Evolutionary conservation across 352 stramenopile species (phyloP), one percentile per base, ranked within the genome.

Genomic region (Pythium scleroteichum): DNA sequence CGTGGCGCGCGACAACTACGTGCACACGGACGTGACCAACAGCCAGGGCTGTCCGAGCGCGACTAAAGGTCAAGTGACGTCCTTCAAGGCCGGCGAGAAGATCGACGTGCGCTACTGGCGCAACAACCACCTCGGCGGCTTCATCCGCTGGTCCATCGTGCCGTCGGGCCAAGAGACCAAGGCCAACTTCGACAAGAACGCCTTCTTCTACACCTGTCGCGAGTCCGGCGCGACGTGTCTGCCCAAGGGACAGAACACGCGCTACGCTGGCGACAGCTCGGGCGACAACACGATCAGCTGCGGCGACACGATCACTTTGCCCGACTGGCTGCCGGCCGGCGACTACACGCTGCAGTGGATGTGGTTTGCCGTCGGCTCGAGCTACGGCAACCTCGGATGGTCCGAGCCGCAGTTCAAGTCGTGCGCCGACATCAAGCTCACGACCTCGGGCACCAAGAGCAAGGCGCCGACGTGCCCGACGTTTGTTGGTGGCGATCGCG

Each of bases 51-150:
- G 50, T 17, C 50, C 50, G 29, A 35, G 29, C 29, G 5, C 29
- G 29, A 10, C 29, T 10, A 35, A 35, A 5, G 64, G 59, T 13
- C n/a, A 46, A 10, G 64, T 64, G 22, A 47, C 45, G 33, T 56
- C 45, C 20, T 50, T 49, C 55, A 33, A 24, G 4, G 35, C 64
- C 0, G 68, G 68, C 23, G 68, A 61, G 14, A 42, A 50, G 3
- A 69, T 75, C 24, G 53, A 71, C 27, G 68, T 75, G 22, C 55
- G 54, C 20, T 71, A 72, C 51, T 59, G 42, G 46, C 64, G 68
- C 55, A 75, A 75, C 64, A 75, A 70, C 64, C 68, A 75, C 53
- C 35, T 69, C 8, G 68, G 68, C 5, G 68, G 63, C 53, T 75
- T 75, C 46, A 68, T 72, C 42, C 63, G 63, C 39, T 75, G 58